Conservation (phyloP, 75 land plant species). For the Larix kaempferi region DNA sequence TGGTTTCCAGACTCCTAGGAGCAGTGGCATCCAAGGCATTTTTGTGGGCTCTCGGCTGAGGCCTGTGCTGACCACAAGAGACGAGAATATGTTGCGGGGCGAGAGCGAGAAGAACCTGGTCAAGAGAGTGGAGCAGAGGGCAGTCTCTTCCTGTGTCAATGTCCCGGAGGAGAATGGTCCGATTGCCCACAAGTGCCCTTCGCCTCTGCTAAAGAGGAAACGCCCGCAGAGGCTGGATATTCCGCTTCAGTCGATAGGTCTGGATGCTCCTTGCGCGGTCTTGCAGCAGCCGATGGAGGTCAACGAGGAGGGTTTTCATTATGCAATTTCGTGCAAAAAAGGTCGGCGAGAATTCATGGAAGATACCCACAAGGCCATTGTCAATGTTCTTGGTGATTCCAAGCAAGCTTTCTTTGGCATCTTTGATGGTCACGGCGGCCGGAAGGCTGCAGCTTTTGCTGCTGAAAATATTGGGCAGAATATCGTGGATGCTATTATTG, state of each 20-base stretch:
- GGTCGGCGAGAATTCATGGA: conserved; percentile 48
- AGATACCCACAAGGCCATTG: conserved; percentile 40
- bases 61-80: no score
- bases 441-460: conserved; percentile 37
- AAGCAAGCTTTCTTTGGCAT: conserved; percentile 57
- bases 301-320: conserved; percentile 19
- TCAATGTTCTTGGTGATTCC: conserved; percentile 24
- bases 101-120: no score
- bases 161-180: no score
- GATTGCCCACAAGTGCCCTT: neutral
- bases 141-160: no score
- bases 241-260: conserved; percentile 9
- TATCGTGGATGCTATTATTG: conserved; percentile 21
- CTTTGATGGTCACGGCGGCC: conserved; percentile 67
- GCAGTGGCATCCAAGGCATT: no score
- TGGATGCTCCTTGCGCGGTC: neutral
- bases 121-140: no score
- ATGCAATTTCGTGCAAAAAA: conserved; percentile 48
- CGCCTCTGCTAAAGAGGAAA: conserved; percentile 13
- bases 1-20: no score
- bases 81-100: no score
- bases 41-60: no score
- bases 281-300: neutral
- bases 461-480: conserved; percentile 41
- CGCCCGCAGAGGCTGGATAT: conserved; percentile 34